Evolutionary conservation across 495 filamentous ascomycete species (phyloP).

Genomic region (Xylaria acuta): DNA sequence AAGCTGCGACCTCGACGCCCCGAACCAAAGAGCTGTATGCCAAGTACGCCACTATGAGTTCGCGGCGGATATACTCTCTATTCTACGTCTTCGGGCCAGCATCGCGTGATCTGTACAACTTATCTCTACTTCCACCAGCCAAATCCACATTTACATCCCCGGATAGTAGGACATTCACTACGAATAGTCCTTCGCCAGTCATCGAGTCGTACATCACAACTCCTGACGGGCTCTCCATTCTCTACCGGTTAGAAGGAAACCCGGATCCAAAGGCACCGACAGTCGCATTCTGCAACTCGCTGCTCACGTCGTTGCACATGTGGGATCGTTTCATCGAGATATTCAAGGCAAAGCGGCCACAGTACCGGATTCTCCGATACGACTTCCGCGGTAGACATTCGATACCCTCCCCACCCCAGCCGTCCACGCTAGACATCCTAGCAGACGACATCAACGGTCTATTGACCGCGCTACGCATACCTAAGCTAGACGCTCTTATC

Average conservation of each 20-base stretch:
- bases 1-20: constrained; percentile 64
- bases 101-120: constrained; percentile 65
- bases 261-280: constrained; percentile 67
- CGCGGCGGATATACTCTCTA: constrained; percentile 67
- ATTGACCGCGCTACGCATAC: constrained; percentile 65
- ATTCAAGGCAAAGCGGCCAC: constrained; percentile 60
- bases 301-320: constrained; percentile 74
- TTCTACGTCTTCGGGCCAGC: constrained; percentile 80
- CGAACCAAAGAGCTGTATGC: constrained; percentile 61
- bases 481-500: constrained; percentile 64
- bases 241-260: constrained; percentile 77
- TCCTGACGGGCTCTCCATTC: constrained; percentile 67
- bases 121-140: constrained; percentile 42
- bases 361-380: constrained; percentile 75
- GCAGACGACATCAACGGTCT: constrained; percentile 67
- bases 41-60: constrained; percentile 62
- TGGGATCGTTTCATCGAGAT: constrained; percentile 76
- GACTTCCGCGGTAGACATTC: constrained; percentile 68
- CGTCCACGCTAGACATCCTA: constrained; percentile 66
- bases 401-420: constrained; percentile 49
- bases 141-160: constrained; percentile 60
- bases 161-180: constrained; percentile 57
- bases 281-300: constrained; percentile 76
- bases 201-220: constrained; percentile 72
- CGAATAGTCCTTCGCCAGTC: constrained; percentile 46